phyloP scores from a whole-genome alignment of 2,329 filamentous ascomycete species.

The Cyphellophora europaea region DNA sequence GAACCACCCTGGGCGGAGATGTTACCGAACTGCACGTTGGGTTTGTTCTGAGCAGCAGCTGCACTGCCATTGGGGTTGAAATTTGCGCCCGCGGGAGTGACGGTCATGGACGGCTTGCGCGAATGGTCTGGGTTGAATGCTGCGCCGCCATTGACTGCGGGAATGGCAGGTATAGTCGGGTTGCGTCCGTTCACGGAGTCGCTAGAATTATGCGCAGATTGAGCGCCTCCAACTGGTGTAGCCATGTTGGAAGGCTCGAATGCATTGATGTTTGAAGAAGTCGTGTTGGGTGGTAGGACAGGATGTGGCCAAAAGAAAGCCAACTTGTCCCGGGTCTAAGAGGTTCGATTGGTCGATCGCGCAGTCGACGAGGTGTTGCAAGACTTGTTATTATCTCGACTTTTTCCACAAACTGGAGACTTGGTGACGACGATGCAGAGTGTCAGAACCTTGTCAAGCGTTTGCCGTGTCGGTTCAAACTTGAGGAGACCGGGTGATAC shows the following conservation, averaged over 20 bases:
- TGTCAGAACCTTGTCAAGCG: no score
- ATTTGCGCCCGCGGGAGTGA: constrained; percentile 71
- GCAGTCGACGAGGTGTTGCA: no score
- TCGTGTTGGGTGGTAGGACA: constrained; percentile 13
- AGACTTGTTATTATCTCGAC: no score
- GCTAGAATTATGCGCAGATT: constrained; percentile 14
- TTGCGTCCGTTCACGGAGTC: constrained; percentile 20
- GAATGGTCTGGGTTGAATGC: constrained; percentile 54
- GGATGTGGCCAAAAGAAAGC: constrained; percentile 13
- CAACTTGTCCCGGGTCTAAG: no score
- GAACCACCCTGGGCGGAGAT: constrained; percentile 53
- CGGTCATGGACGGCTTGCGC: constrained; percentile 84
- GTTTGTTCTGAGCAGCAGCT: constrained; percentile 33
- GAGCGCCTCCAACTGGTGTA: constrained; percentile 20
- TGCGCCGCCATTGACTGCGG: constrained; percentile 56
- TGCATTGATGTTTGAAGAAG: constrained; percentile 16
- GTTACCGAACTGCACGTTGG: constrained; percentile 51
- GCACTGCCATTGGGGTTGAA: constrained; percentile 69
- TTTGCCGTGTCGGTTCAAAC: no score
- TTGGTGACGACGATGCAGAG: no score
- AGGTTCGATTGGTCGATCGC: no score
- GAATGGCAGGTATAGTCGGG: constrained; percentile 51
- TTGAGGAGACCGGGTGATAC: no score
- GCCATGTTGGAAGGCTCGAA: constrained; percentile 21
- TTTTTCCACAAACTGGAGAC: no score